Percentiles rank a stretch among this genome's conserved stretches.
Conservation (phyloP, 1,139 yeast genomes). For the Suhomyces panamericanus region DNA sequence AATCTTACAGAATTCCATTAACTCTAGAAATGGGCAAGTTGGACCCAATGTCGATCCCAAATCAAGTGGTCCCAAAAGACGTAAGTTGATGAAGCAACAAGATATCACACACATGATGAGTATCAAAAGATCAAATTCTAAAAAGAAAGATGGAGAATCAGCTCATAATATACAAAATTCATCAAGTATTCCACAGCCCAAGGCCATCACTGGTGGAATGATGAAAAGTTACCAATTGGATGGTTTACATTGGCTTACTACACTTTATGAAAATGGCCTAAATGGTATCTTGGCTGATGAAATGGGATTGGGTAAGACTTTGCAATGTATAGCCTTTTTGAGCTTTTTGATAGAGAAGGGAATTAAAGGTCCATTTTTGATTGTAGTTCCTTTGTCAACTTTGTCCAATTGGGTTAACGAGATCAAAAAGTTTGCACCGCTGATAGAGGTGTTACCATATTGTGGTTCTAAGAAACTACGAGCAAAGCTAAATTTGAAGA, state of each 20-base stretch:
- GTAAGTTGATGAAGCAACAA: constrained; percentile 11
- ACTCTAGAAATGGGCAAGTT: constrained; percentile 19
- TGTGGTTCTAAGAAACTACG: constrained; percentile 65
- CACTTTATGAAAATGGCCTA: constrained; percentile 87
- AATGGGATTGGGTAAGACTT: constrained; percentile 94
- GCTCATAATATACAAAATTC: constrained; percentile 24
- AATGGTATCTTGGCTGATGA: constrained; percentile 96
- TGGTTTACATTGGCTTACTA: constrained; percentile 87
- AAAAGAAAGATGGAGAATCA: constrained; percentile 25
- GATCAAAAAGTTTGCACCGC: constrained; percentile 71
- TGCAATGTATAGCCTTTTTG: constrained; percentile 79
- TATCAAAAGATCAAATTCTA: constrained; percentile 19
- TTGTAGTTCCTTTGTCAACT: constrained; percentile 87
- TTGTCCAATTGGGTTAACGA: constrained; percentile 83
- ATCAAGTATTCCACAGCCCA: constrained; percentile 53
- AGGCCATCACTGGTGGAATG: constrained; percentile 60
- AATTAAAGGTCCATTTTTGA: constrained; percentile 77
- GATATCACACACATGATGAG: constrained; percentile 31
- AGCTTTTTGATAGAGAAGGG: constrained; percentile 79
- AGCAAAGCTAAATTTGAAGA: constrained; percentile 30
- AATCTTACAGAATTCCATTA: constrained; percentile 50
- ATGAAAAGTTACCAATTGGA: constrained; percentile 84
- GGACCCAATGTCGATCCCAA: constrained; percentile 8
- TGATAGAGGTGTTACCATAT: constrained; percentile 61
- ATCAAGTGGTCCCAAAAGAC: constrained; percentile 17